phyloP scores from a whole-genome alignment of 345 rosid genomes.

The Salix udensis region DNA sequence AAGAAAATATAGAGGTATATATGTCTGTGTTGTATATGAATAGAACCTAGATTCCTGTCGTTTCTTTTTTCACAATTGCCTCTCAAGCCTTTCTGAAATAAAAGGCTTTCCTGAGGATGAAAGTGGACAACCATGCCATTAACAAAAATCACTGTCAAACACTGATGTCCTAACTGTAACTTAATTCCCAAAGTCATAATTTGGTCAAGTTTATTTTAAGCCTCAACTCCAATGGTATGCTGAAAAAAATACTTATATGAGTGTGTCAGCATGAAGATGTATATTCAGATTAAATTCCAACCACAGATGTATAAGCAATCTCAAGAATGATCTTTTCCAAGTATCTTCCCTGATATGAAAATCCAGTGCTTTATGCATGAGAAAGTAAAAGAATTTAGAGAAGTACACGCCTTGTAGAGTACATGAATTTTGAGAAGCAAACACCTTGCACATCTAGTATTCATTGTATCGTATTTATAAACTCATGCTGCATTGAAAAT shows the following conservation, averaged over 20 bases:
- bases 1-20: background rate
- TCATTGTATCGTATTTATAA: background rate
- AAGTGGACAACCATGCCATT: background rate
- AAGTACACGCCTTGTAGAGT: background rate
- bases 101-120: background rate
- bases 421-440: slow-evolving; percentile 1
- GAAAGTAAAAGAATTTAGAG: background rate
- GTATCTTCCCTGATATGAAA: background rate
- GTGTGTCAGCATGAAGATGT: background rate
- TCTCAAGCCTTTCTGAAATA: background rate
- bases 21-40: background rate
- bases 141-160: no score
- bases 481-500: background rate
- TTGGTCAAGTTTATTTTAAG: background rate
- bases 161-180: background rate
- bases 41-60: background rate
- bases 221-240: background rate
- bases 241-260: no score
- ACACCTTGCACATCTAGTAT: background rate
- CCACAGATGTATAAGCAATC: background rate
- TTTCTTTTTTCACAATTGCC: background rate
- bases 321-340: background rate
- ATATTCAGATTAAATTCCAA: background rate
- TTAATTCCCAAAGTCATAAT: background rate
- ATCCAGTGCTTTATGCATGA: background rate